phyloP scores from a whole-genome alignment of 2,329 filamentous ascomycete species.

The Fusarium sp. region DNA sequence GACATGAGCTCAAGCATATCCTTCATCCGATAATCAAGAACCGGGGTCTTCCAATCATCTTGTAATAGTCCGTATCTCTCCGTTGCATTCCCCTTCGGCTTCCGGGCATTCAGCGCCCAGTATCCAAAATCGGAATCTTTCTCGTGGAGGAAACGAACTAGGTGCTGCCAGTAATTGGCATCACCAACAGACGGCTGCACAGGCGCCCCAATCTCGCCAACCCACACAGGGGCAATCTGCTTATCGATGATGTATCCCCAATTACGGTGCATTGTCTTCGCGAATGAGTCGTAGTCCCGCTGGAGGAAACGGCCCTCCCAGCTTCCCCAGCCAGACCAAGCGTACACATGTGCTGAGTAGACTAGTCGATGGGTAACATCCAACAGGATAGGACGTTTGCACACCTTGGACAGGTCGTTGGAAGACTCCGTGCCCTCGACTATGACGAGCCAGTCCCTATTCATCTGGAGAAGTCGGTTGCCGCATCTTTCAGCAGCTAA shows the following conservation, averaged over 20 bases:
- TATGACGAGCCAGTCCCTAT: constrained; percentile 71
- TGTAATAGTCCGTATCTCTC: constrained; percentile 69
- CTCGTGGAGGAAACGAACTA: constrained; percentile 65
- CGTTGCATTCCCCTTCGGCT: constrained; percentile 63
- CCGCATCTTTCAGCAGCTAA: constrained; percentile 69
- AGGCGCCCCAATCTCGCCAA: constrained; percentile 72
- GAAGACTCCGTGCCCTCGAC: constrained; percentile 73
- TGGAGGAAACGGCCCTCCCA: constrained; percentile 66
- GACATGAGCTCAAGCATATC: constrained; percentile 65
- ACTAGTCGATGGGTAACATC: constrained; percentile 64
- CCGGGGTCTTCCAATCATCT: constrained; percentile 70
- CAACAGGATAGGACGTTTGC: constrained; percentile 63
- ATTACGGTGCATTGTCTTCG: constrained; percentile 67
- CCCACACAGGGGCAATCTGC: constrained; percentile 66
- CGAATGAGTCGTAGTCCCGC: constrained; percentile 69
- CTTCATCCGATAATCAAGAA: constrained; percentile 69
- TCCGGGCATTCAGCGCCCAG: constrained; percentile 74
- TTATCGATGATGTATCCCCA: constrained; percentile 69
- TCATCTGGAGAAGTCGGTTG: constrained; percentile 66
- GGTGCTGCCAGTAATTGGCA: constrained; percentile 70
- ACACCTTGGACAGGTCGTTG: constrained; percentile 68
- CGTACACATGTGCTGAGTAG: constrained; percentile 74
- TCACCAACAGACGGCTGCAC: constrained; percentile 62
- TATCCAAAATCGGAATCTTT: constrained; percentile 73
- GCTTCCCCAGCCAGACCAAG: constrained; percentile 75